A percentile compares a stretch with the other conserved stretches of the same genome.
Evolutionary conservation across 177 flowering plant species (phyloP).

Genomic region (Vitis hybrid): DNA sequence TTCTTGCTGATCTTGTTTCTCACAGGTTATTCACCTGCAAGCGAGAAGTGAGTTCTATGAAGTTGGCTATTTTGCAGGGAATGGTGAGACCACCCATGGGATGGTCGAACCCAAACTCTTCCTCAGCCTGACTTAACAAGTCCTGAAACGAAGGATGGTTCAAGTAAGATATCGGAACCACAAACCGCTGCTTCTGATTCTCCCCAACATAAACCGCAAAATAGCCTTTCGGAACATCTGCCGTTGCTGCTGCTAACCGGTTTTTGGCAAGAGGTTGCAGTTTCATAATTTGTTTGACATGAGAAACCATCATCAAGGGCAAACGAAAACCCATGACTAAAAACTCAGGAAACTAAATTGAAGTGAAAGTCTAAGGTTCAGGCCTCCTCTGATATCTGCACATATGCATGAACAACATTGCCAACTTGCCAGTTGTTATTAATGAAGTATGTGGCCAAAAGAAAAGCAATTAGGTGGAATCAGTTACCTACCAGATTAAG

Average conservation of each 20-base stretch:
- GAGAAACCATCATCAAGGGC: neutral
- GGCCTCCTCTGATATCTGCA: no score
- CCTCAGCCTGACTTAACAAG: no score
- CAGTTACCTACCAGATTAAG: neutral
- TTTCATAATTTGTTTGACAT: slow-evolving; percentile 1
- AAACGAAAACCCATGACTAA: neutral
- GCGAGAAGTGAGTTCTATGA: slow-evolving; percentile 1
- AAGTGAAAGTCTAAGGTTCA: no score
- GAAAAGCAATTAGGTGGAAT: neutral
- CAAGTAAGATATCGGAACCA: no score
- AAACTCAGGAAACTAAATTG: neutral
- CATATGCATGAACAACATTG: no score
- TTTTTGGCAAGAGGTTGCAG: neutral
- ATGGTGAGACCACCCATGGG: neutral
- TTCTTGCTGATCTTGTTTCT: neutral
- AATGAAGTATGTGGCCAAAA: neutral
- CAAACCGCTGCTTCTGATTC: slow-evolving; percentile 1
- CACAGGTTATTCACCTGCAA: neutral
- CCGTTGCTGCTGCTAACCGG: neutral
- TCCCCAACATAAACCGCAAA: slow-evolving; percentile 3
- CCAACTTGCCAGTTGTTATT: neutral
- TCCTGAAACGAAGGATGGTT: no score
- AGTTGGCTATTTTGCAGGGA: slow-evolving; percentile 4
- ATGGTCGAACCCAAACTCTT: neutral
- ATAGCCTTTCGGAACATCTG: neutral